Percentiles rank a stretch among this genome's conserved stretches.
phyloP scores from a whole-genome alignment of 306 rosid genomes.

The Cucurbita maxima region DNA sequence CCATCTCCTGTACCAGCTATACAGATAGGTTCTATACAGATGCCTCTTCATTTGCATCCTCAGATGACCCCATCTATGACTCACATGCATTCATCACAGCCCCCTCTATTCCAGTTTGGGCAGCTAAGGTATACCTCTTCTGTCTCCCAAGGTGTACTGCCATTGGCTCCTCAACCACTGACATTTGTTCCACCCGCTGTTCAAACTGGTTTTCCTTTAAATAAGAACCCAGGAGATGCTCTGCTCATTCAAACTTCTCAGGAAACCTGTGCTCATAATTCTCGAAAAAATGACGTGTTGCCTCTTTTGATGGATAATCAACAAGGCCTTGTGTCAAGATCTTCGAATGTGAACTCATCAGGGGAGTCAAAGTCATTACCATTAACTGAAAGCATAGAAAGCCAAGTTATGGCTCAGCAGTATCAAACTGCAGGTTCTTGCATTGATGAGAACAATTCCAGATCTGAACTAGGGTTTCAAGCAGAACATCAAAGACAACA shows the following conservation, averaged over 20 bases:
- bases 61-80: conserved; percentile 55
- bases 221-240: conserved; percentile 42
- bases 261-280: conserved; percentile 28
- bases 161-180: conserved; percentile 66
- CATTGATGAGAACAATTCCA: conserved; percentile 22
- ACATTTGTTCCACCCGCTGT: conserved; percentile 60
- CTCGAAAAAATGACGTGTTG: conserved; percentile 23
- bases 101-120: conserved; percentile 95
- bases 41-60: conserved; percentile 89
- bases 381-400: conserved; percentile 25
- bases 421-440: conserved; percentile 24
- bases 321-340: conserved; percentile 26
- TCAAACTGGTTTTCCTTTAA: conserved; percentile 39
- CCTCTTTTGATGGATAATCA: conserved; percentile 32
- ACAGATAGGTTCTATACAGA: conserved; percentile 96
- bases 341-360: conserved; percentile 25
- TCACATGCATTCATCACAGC: conserved; percentile 65
- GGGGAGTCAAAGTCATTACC: conserved; percentile 13
- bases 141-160: conserved; percentile 60
- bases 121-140: conserved; percentile 77
- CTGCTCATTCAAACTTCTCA: conserved; percentile 39
- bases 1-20: conserved; percentile 93
- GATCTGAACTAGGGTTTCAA: conserved; percentile 26
- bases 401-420: conserved; percentile 25
- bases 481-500: conserved; percentile 24